These are phyloP conservation scores for Penicillium mononematosum DNA, from an alignment of 495 filamentous ascomycete genomes.

Conservation along the genomic window DNA sequence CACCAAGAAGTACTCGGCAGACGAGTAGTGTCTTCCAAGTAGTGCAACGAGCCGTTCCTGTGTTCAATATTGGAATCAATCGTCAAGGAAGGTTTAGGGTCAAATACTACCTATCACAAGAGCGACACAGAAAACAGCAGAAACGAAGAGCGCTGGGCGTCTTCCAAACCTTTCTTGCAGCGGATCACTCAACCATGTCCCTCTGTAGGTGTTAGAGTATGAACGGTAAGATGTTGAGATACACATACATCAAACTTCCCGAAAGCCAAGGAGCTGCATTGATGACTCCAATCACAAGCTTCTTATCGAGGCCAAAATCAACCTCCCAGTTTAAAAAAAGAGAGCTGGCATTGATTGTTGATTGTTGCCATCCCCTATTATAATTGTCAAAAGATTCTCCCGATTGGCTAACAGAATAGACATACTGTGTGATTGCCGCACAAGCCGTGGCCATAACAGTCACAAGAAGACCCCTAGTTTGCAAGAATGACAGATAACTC, in stretches of 20 bases:
- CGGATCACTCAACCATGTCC: slow-evolving; percentile 68
- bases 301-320: slow-evolving; percentile 33
- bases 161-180: slow-evolving; percentile 62
- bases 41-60: background rate
- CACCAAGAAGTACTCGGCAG: slow-evolving; percentile 61
- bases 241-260: slow-evolving; percentile 34
- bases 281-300: slow-evolving; percentile 39
- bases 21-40: slow-evolving; percentile 41
- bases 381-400: background rate
- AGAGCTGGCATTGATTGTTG: slow-evolving; percentile 65
- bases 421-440: slow-evolving; percentile 33
- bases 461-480: slow-evolving; percentile 25
- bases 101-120: slow-evolving; percentile 54
- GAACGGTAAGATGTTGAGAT: background rate
- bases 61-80: background rate
- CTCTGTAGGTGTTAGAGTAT: slow-evolving; percentile 28
- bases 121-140: slow-evolving; percentile 60
- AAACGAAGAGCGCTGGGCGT: slow-evolving; percentile 63
- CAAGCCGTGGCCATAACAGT: slow-evolving; percentile 29
- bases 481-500: slow-evolving; percentile 9
- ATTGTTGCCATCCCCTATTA: slow-evolving; percentile 61
- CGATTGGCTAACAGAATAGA: background rate
- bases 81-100: background rate
- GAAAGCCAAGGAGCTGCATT: slow-evolving; percentile 34
- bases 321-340: slow-evolving; percentile 52